Conservation (phyloP, 345 rosid species). For the Geranium rotundifolium region DNA sequence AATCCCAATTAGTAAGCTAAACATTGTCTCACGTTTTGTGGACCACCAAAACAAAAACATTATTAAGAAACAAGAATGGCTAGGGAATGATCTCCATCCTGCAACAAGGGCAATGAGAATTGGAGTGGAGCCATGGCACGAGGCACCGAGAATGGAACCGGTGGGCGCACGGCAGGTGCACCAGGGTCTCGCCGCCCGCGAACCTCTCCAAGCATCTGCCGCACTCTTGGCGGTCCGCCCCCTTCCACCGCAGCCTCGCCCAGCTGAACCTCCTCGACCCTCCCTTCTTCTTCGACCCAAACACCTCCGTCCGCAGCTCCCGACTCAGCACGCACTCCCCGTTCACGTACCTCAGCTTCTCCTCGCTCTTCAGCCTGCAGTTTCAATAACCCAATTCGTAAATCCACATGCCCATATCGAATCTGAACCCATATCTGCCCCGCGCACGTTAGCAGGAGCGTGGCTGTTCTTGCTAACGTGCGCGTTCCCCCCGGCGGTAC, state of each 20-base stretch:
- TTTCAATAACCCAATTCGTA: not conserved
- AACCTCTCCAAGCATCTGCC: constrained; percentile 59
- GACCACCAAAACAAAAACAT: too few species aligned
- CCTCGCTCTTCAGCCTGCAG: constrained; percentile 21
- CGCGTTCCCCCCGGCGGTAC: constrained; percentile 9
- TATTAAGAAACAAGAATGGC: too few species aligned
- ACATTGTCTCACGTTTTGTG: too few species aligned
- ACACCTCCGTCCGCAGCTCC: constrained; percentile 27
- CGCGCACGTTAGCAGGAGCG: not conserved
- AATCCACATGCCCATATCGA: too few species aligned
- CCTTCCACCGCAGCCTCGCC: constrained; percentile 44
- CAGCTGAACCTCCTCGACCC: constrained; percentile 32
- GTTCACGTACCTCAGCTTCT: constrained; percentile 7
- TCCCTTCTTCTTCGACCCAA: constrained; percentile 19
- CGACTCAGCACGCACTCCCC: constrained; percentile 8
- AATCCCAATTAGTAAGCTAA: too few species aligned
- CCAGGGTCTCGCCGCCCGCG: constrained; percentile 42
- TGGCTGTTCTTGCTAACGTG: constrained; percentile 1
- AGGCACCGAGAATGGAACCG: constrained; percentile 54
- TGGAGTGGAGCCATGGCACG: constrained; percentile 57
- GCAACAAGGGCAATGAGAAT: constrained; percentile 67
- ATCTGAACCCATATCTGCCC: too few species aligned
- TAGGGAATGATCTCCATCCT: constrained; percentile 29
- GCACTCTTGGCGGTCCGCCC: constrained; percentile 52
- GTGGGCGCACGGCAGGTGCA: constrained; percentile 49